Evolutionary conservation across 768 basidiomycete species (phyloP), one percentile per base, ranked within the genome.

Genomic region (Tulasnella calospora): DNA sequence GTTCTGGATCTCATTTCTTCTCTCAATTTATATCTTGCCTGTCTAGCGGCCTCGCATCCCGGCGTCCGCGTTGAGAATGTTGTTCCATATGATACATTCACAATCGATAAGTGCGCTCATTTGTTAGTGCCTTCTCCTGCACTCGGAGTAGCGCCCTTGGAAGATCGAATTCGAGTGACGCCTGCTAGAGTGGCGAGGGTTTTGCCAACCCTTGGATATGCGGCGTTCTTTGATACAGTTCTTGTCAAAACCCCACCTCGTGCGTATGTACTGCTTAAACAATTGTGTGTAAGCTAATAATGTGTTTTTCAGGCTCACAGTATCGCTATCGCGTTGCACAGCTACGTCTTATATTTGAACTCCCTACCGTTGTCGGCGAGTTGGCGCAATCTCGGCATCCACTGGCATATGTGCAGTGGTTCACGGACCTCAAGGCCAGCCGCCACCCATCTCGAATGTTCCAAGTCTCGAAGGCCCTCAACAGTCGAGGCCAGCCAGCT

Each of bases 261-360:
- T 10, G 44, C 35, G 44, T n/a, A 0, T 10, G n/a, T n/a, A n/a
- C n/a, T 44, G 61, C 71, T 61, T 70, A n/a, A n/a, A n/a, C n/a
- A n/a, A n/a, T n/a, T n/a, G n/a, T n/a, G n/a, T n/a, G n/a, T n/a
- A n/a, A n/a, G n/a, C n/a, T n/a, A n/a, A n/a, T n/a, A n/a, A 73
- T 44, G 36, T 70, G 35, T 71, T n/a, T n/a, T 8, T 46, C 27
- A 69, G 61, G 61, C 7, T 44, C 75, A 73, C 70, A 47, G 3
- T 35, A 35, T 13, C 30, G n/a, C n/a, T 55, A 55, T 73, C 55
- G 78, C 0, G 38, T 47, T 0, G 51, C 67, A 57, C 81, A 77
- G 6, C 81, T 73, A 0, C 80, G 79, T 51, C 73, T 83, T 7
- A 69, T 44, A 12, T 27, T 70, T 0, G 77, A 81, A 21, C 81